Percentiles rank a stretch among this genome's conserved stretches.
Evolutionary conservation across 2,329 filamentous ascomycete species (phyloP).

Genomic region (Penicillium sp.): DNA sequence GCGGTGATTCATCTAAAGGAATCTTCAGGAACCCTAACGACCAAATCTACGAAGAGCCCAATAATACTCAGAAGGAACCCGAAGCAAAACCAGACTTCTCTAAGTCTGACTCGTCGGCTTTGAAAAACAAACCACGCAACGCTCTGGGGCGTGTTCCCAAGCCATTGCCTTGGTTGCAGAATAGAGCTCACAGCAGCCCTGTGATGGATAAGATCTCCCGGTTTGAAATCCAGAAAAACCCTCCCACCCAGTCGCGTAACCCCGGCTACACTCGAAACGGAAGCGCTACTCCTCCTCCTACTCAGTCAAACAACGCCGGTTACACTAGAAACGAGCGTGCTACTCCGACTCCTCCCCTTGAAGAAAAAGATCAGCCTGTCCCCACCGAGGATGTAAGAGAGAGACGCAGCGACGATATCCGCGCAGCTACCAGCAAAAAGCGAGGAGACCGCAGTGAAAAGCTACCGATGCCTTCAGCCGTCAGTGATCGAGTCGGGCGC

Average conservation of each 20-base stretch:
- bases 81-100: conserved; percentile 22
- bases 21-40: conserved; percentile 54
- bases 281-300: conserved; percentile 30
- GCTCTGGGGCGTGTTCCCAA: conserved; percentile 45
- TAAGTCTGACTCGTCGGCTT: conserved; percentile 37
- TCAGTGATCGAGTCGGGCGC: conserved; percentile 80
- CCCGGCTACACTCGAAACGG: conserved; percentile 67
- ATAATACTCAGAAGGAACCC: conserved; percentile 35
- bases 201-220: conserved; percentile 41
- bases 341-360: conserved; percentile 27
- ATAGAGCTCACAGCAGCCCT: conserved; percentile 33
- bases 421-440: conserved; percentile 79
- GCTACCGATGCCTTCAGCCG: conserved; percentile 76
- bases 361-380: conserved; percentile 32
- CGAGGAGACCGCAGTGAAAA: conserved; percentile 77
- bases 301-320: conserved; percentile 68
- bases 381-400: conserved; percentile 70
- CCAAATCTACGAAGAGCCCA: conserved; percentile 77
- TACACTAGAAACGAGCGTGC: conserved; percentile 60
- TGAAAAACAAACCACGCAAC: conserved; percentile 56
- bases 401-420: conserved; percentile 76
- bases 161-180: conserved; percentile 33
- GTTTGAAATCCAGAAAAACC: conserved; percentile 74
- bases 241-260: conserved; percentile 72
- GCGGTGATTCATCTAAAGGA: conserved; percentile 38